Evolutionary conservation across 2,329 filamentous ascomycete genomes (phyloP).

Genomic region (Claviceps maximensis): DNA sequence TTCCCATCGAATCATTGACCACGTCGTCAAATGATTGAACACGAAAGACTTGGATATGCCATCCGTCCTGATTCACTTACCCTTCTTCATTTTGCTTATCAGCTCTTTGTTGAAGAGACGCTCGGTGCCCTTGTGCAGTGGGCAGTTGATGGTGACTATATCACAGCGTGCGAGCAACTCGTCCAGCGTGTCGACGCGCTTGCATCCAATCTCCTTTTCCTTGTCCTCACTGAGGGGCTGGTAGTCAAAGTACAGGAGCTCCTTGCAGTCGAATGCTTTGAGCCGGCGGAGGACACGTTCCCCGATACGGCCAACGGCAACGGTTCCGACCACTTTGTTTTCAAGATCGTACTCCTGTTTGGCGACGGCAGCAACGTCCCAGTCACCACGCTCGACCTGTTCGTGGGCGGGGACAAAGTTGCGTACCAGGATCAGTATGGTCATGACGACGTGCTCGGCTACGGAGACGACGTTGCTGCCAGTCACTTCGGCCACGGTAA

Average conservation of each 20-base stretch:
- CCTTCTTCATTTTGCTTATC: constrained; percentile 98
- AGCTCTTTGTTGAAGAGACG: constrained; percentile 98
- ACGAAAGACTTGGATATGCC: no score
- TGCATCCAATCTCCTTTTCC: constrained; percentile 92
- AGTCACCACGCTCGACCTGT: constrained; percentile 76
- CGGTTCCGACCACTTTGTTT: constrained; percentile 93
- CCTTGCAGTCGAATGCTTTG: constrained; percentile 98
- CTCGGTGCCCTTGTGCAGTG: constrained; percentile 92
- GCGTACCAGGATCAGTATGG: constrained; percentile 86
- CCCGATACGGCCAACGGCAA: constrained; percentile 92
- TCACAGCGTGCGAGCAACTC: constrained; percentile 92
- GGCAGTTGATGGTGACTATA: constrained; percentile 98
- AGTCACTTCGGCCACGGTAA: constrained; percentile 95
- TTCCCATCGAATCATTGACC: no score
- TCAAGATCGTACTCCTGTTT: constrained; percentile 99
- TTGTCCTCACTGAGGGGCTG: constrained; percentile 76
- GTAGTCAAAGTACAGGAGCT: constrained; percentile 99
- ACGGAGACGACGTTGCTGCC: constrained; percentile 98
- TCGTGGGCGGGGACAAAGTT: constrained; percentile 98
- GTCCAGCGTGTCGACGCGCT: constrained; percentile 77
- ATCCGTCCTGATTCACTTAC: constrained; percentile 35
- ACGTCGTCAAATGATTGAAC: no score
- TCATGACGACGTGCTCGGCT: constrained; percentile 98
- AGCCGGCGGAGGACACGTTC: constrained; percentile 94
- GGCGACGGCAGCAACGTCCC: constrained; percentile 89